These are phyloP conservation scores for Ceratocystis colombiana DNA, from an alignment of 2,329 filamentous ascomycete species.

Conservation along the genomic window DNA sequence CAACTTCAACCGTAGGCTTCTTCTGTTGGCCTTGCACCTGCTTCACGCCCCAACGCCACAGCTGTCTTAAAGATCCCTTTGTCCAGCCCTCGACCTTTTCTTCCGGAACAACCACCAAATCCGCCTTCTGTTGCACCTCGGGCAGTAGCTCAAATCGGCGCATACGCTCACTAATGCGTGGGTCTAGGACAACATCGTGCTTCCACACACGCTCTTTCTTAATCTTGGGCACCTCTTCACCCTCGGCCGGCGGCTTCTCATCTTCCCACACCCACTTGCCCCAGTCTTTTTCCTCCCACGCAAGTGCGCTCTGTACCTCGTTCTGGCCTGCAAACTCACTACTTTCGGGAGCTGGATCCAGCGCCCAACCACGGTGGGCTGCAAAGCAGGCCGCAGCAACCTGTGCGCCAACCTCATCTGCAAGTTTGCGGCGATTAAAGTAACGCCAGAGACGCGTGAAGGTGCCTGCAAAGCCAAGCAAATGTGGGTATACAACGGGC, in stretches of 20 bases:
- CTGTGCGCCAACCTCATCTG: slow-evolving; percentile 77
- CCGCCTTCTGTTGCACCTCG: slow-evolving; percentile 60
- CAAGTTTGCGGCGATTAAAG: slow-evolving; percentile 72
- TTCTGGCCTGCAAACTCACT: slow-evolving; percentile 30
- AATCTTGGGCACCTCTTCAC: slow-evolving; percentile 36
- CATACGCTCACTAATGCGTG: slow-evolving; percentile 69
- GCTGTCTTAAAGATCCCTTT: slow-evolving; percentile 47
- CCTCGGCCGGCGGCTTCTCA: slow-evolving; percentile 36
- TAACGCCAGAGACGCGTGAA: slow-evolving; percentile 78
- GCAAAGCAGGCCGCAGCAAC: slow-evolving; percentile 72
- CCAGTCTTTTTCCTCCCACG: slow-evolving; percentile 70
- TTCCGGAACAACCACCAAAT: slow-evolving; percentile 51
- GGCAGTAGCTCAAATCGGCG: slow-evolving; percentile 59
- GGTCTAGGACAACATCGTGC: slow-evolving; percentile 63
- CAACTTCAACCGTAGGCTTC: slow-evolving; percentile 35
- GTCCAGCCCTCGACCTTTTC: slow-evolving; percentile 62
- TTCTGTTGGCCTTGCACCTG: slow-evolving; percentile 35
- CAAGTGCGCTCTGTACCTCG: slow-evolving; percentile 57
- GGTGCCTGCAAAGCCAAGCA: slow-evolving; percentile 87
- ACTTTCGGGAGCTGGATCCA: slow-evolving; percentile 28
- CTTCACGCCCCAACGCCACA: slow-evolving; percentile 44
- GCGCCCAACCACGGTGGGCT: slow-evolving; percentile 34
- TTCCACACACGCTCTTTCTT: slow-evolving; percentile 62
- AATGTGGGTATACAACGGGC: slow-evolving; percentile 70
- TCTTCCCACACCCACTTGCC: slow-evolving; percentile 63